Conservation (phyloP, 208 protist genomes). For the Trypanosoma brucei region DNA sequence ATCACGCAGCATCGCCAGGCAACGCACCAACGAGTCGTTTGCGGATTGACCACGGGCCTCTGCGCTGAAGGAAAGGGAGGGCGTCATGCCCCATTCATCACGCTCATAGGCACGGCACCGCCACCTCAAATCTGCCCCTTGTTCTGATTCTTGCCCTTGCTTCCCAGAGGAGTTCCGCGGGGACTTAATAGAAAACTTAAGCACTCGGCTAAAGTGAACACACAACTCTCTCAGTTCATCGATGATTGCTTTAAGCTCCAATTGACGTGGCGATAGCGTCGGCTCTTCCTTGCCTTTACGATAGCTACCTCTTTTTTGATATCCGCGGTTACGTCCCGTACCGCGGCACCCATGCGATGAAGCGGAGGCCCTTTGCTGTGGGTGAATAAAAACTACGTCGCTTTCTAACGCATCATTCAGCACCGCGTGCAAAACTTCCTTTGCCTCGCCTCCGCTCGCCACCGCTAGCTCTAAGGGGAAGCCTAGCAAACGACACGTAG, state of each 20-base stretch:
- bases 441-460: slow-evolving; percentile 32
- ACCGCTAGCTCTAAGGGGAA: slow-evolving; percentile 82
- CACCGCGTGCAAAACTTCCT: slow-evolving; percentile 50
- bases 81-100: slow-evolving; percentile 71
- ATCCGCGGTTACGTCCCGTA: slow-evolving; percentile 6
- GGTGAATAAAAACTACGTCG: slow-evolving; percentile 68
- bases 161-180: slow-evolving; percentile 8
- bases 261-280: slow-evolving; percentile 53
- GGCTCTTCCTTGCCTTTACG: slow-evolving; percentile 4
- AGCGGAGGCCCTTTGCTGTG: slow-evolving; percentile 4
- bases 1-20: slow-evolving; percentile 49
- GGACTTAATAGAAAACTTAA: slow-evolving; percentile 83
- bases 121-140: slow-evolving; percentile 29
- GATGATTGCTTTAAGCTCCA: slow-evolving; percentile 67
- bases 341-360: slow-evolving; percentile 9
- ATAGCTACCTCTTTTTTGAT: slow-evolving; percentile 7
- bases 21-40: slow-evolving; percentile 53
- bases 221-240: slow-evolving; percentile 73
- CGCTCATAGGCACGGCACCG: slow-evolving; percentile 80
- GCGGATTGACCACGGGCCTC: slow-evolving; percentile 47
- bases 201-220: slow-evolving; percentile 56
- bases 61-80: slow-evolving; percentile 37
- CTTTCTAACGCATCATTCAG: slow-evolving; percentile 71
- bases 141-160: slow-evolving; percentile 2
- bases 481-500: slow-evolving; percentile 73